Evolutionary conservation across 163 green algal species (phyloP).

Genomic region (Volvox carteri): DNA sequence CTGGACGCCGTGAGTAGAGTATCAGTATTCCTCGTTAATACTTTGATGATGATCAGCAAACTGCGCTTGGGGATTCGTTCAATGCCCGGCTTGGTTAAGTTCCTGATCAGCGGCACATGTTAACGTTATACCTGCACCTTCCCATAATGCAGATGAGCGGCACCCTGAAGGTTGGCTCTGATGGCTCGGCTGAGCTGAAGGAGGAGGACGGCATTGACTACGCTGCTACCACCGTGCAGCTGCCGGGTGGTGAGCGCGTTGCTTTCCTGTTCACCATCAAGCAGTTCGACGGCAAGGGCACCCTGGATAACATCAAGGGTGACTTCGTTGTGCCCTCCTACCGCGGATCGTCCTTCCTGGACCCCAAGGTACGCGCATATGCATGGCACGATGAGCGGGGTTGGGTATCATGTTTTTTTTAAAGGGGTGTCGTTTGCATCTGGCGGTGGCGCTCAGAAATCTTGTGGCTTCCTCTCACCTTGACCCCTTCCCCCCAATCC

Average conservation of each 20-base stretch:
- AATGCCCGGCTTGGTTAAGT: too few species aligned
- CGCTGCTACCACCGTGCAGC: conserved; percentile 96
- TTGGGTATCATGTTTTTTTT: too few species aligned
- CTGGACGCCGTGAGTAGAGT: conserved; percentile 87
- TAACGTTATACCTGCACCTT: neutral
- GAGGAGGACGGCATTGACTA: conserved; percentile 99
- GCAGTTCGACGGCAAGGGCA: conserved; percentile 95
- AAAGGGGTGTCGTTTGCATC: too few species aligned
- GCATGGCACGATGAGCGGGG: neutral
- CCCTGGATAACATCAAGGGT: conserved; percentile 92
- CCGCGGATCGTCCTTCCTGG: conserved; percentile 97
- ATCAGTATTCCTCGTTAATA: too few species aligned
- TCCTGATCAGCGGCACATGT: too few species aligned
- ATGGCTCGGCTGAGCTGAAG: conserved; percentile 92
- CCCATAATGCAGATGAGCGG: conserved; percentile 83
- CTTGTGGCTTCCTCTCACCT: too few species aligned
- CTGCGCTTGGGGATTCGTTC: too few species aligned
- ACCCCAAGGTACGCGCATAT: conserved; percentile 91
- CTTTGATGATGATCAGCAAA: too few species aligned
- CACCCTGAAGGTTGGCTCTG: conserved; percentile 89
- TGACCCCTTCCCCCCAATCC: too few species aligned
- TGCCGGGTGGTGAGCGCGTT: conserved; percentile 98
- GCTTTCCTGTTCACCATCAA: conserved; percentile 99
- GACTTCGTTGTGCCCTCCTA: conserved; percentile 98
- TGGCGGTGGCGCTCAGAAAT: too few species aligned